phyloP scores from a whole-genome alignment of 495 filamentous ascomycete genomes.

The Achaetomiella virescens region DNA sequence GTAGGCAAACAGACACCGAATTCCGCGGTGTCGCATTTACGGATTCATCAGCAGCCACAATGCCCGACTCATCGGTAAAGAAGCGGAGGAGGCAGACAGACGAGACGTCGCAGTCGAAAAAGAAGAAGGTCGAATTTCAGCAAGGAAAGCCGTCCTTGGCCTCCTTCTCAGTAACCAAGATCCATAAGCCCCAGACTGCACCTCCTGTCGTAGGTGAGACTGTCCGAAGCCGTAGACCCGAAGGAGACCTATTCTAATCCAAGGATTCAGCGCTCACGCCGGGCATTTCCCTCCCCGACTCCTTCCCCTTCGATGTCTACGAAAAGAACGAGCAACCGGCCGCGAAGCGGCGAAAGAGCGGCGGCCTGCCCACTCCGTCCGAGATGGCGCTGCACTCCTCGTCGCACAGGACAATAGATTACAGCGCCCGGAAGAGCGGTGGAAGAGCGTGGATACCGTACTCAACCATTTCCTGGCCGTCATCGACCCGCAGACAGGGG shows the following conservation, averaged over 20 bases:
- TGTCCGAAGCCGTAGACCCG: not conserved
- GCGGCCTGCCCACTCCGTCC: slow-evolving; percentile 37
- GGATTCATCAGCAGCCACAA: slow-evolving; percentile 25
- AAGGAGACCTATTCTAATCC: slow-evolving; percentile 2
- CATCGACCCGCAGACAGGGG: slow-evolving; percentile 66
- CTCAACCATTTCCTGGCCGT: slow-evolving; percentile 84
- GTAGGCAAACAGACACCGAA: not conserved
- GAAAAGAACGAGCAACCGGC: slow-evolving; percentile 45
- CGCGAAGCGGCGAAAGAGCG: slow-evolving; percentile 37
- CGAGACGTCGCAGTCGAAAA: slow-evolving; percentile 37
- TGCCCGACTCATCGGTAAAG: slow-evolving; percentile 54
- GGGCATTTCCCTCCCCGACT: slow-evolving; percentile 53
- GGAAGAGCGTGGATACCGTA: slow-evolving; percentile 53
- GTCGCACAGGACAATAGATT: slow-evolving; percentile 71
- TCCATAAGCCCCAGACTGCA: slow-evolving; percentile 51
- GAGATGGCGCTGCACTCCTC: slow-evolving; percentile 74
- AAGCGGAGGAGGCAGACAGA: slow-evolving; percentile 68
- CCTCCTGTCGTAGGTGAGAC: slow-evolving; percentile 61
- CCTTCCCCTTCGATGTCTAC: slow-evolving; percentile 58
- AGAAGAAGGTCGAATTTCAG: slow-evolving; percentile 59
- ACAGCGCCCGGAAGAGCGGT: slow-evolving; percentile 69
- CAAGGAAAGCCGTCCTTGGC: slow-evolving; percentile 18
- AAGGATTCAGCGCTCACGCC: slow-evolving; percentile 56
- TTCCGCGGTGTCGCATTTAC: not conserved
- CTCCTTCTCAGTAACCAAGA: slow-evolving; percentile 50